Conservation (phyloP, 148 eudicot genomes). For the Euryodendron excelsum region DNA sequence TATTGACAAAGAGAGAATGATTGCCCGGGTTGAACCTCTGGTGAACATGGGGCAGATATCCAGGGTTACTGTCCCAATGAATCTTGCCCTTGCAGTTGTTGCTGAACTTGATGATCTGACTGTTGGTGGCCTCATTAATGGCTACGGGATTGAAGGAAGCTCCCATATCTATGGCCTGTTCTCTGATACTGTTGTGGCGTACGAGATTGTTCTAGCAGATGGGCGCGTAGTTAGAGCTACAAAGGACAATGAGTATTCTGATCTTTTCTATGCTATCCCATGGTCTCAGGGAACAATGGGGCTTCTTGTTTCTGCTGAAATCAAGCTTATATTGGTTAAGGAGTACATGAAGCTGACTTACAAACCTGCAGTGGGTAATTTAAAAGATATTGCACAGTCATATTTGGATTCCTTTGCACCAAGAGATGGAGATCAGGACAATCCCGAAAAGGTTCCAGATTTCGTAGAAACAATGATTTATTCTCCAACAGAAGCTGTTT, state of each 20-base stretch:
- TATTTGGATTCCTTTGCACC: constrained; percentile 81
- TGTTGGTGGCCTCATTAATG: constrained; percentile 87
- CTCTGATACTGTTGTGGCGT: constrained; percentile 85
- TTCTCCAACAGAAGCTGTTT: constrained; percentile 57
- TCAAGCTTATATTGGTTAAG: constrained; percentile 87
- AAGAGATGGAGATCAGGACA: constrained; percentile 80
- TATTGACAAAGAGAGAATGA: constrained; percentile 69
- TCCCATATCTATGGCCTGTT: constrained; percentile 84
- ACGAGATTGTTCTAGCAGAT: constrained; percentile 80
- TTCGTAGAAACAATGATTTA: constrained; percentile 81
- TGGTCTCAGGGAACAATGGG: constrained; percentile 97
- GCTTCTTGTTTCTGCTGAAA: constrained; percentile 85
- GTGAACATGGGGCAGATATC: constrained; percentile 93
- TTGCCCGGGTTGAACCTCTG: constrained; percentile 75
- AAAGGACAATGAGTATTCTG: constrained; percentile 78
- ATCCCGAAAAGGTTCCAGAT: constrained; percentile 74
- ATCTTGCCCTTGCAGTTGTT: constrained; percentile 83
- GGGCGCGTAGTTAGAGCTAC: constrained; percentile 82
- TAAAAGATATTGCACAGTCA: constrained; percentile 75
- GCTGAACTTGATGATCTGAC: constrained; percentile 92
- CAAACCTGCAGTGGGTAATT: constrained; percentile 63
- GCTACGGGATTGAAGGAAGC: constrained; percentile 95
- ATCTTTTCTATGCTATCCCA: constrained; percentile 80
- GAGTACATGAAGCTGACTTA: constrained; percentile 88
- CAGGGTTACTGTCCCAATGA: constrained; percentile 83